Base-by-base conservation (phyloP, 441 rosid genomes). In the Jatropha multifida region DNA sequence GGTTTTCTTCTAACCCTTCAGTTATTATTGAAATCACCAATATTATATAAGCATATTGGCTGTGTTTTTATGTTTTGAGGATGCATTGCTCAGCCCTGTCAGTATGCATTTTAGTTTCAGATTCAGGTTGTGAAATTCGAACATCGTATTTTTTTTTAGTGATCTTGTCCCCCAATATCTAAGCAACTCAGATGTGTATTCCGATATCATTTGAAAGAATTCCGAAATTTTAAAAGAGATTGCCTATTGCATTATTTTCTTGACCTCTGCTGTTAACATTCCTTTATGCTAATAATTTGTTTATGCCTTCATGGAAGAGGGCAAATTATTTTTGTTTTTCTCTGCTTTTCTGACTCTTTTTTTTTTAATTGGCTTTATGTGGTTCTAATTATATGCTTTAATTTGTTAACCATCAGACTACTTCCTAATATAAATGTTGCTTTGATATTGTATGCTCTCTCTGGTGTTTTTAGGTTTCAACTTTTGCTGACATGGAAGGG, bases 401-500 rank as follows among this genome's bases (percentile, higher is more conserved):
- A n/a, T 42, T 62, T 62, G 14, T 52, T 46, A 7, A 20, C 15
- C 32, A 44, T 65, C 56, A 58, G 5, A 3, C 11, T 26, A 23
- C 12, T 18, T 18, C 26, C 4, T 17, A 27, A 14, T n/a, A 4
- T 3, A 12, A 3, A 58, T 66, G 18, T 55, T 42, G 46, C n/a
- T 15, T 71, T 64, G 40, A 44, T 80, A 66, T 61, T 63, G 55
- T 62, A 26, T 75, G 12, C 64, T 75, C 72, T 55, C 14, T 1
- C 64, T 51, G 64, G 65, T 32, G 37, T 67, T 14, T 83, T 70
- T 82, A 94, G 99, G 96, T 94, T 73, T 92, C 98, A 65, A 96
- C 99, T 68, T 96, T 96, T 86, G 98, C 98, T 78, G 99, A 96
- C 79, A 96, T 92, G 98, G 98, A 96, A 79, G 99, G 99, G 2